Evolutionary conservation across 2,329 filamentous ascomycete species (phyloP), one percentile per base, ranked within the genome.

Genomic region (Fusarium ramigenum): DNA sequence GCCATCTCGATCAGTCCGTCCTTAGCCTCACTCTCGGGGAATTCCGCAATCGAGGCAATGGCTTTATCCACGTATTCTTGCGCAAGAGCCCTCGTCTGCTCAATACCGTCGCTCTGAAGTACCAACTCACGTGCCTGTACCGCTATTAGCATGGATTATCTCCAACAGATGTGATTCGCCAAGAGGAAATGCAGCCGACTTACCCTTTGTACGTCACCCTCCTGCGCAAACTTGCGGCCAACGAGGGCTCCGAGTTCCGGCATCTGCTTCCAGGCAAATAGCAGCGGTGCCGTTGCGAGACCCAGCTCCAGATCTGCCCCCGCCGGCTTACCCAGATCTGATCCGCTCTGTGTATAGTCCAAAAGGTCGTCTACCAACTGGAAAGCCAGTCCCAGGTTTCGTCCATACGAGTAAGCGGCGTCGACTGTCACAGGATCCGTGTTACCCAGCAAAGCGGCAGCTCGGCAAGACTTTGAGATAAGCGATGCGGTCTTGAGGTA

Each of bases 281-380:
- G 85, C 73, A 99, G 84, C 21, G 96, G 96, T 18, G 96, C 96
- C 18, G 96, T 99, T 47, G 96, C 96, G 64, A 99, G 87, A 9
- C 96, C 96, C 36, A 99, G 86, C 83, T 98, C 94, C 70, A 99
- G 83, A 83, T 99, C 96, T 36, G 96, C 96, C 44, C 96, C 96
- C 9, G 96, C 94, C 5, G 96, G 96, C 84, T 99, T 99, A 30
- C 96, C 96, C 46, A 99, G 85, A 81, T 98, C 95, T 66, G 90
- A 88, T 46, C 91, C 94, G 61, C 89, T 94, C 70, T 94, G 90
- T 0, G 96, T 98, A 82, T 98, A 99, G 82, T 99, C 96, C 77
- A 99, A 87, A 93, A 99, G 93, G 81, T 99, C 96, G 80, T 99
- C 96, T 21, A 99, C 96, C 15, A 99, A 88, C 86, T 99, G 96